Base-by-base conservation (phyloP, 2,329 filamentous ascomycete genomes). In the Verticillium tricorpus region DNA sequence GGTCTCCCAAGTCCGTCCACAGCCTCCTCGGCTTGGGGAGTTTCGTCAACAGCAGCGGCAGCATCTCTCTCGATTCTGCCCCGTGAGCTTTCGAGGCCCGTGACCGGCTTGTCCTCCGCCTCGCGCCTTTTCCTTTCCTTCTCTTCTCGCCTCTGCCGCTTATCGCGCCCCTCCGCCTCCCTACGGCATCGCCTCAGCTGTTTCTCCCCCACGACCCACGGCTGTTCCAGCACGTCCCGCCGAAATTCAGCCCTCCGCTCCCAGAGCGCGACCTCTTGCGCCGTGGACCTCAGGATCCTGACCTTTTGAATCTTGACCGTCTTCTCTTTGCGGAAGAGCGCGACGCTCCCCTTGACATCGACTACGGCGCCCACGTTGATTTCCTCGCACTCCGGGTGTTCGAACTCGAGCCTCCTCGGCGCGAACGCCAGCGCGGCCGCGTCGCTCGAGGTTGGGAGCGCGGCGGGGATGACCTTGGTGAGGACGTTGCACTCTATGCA, bases 231-330 rank as follows among this genome's bases (percentile, higher is more conserved):
- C 6, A 86, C 75, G 4, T 83, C 77, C 37, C 68, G 69, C 39
- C 78, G 78, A 68, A 89, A 87, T 34, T 71, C 72, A 19, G 71
- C 65, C 55, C 80, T 75, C 72, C 85, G 85, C 67, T 81, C 77
- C 87, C 87, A 89, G 9, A 87, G 83, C 8, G 69, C 71, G 3
- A 88, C 75, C 69, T 90, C 87, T 37, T 83, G 77, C 56, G 80
- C 78, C 0, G 86, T 89, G 55, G 80, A 78, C 28, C 69, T 70
- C 4, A 89, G 61, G 0, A 76, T 66, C n/a, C 71, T 68, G 61
- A 85, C 72, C 67, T 82, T 85, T 56, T 82, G 76, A 25, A 86
- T 76, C 54, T 78, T 79, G 64, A 89, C 75, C 68, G 86, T 84
- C 66, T 72, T 80, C 62, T 78, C 72, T 1, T 77, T 76, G 60